Conservation (phyloP, 495 filamentous ascomycete species). For the Trichoderma parareesei region DNA sequence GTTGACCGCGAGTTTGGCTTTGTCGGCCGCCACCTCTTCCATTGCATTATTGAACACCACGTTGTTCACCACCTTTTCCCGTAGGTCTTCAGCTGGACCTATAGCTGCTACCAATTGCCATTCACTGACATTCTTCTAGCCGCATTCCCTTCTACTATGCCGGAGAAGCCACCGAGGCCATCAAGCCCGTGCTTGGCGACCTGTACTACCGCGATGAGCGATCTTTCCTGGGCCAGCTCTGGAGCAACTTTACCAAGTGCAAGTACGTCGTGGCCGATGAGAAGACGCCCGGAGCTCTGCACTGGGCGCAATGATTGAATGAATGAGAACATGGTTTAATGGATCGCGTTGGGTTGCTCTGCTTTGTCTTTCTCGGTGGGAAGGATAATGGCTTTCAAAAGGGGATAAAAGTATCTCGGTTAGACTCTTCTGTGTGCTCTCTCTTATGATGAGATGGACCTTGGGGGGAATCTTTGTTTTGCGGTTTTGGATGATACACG, state of each 20-base stretch:
- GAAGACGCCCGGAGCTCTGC: slow-evolving; percentile 23
- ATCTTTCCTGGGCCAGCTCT: slow-evolving; percentile 30
- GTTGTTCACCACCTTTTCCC: slow-evolving; percentile 58
- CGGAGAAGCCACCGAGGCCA: slow-evolving; percentile 53
- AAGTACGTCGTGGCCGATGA: slow-evolving; percentile 29
- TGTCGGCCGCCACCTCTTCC: slow-evolving; percentile 54
- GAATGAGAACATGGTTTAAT: background rate
- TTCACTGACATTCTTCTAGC: slow-evolving; percentile 9
- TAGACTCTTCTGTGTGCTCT: background rate
- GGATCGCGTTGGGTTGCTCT: background rate
- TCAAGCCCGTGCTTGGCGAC: slow-evolving; percentile 48
- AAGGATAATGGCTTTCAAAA: background rate
- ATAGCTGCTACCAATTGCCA: slow-evolving; percentile 11
- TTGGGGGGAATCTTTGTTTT: no score
- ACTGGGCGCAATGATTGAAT: slow-evolving; percentile 20
- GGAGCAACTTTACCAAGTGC: slow-evolving; percentile 26
- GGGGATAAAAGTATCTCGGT: background rate
- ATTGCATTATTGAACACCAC: slow-evolving; percentile 59
- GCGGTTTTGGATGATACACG: no score
- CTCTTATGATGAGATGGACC: no score
- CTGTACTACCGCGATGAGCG: slow-evolving; percentile 14
- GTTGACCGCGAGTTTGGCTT: slow-evolving; percentile 58
- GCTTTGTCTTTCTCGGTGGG: background rate
- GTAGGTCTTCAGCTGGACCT: slow-evolving; percentile 15
- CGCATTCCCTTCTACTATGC: slow-evolving; percentile 59